Percentiles rank a stretch among this genome's conserved stretches.
Conservation (phyloP, 768 basidiomycete genomes). For the Tylopilus vinaceipallidus region DNA sequence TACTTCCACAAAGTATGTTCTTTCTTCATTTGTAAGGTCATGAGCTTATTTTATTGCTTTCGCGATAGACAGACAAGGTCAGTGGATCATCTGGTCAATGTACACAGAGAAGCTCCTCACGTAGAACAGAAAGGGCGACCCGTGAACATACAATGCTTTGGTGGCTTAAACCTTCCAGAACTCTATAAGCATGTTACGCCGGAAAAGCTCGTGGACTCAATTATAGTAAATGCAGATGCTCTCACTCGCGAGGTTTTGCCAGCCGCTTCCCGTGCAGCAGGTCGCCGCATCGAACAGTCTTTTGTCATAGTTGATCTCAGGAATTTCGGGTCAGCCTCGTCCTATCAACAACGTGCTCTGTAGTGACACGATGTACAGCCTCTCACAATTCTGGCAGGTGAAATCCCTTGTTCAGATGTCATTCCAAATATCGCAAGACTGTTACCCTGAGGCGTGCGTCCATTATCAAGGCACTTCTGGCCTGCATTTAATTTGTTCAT, state of each 20-base stretch:
- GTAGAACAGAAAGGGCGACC: constrained; percentile 61
- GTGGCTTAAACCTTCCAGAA: constrained; percentile 54
- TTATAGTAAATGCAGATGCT: constrained; percentile 65
- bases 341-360: neutral
- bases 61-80: constrained; percentile 65
- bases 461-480: neutral
- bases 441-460: constrained; percentile 71
- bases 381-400: constrained; percentile 75
- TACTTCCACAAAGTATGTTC: constrained; percentile 68
- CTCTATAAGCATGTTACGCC: constrained; percentile 58
- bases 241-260: constrained; percentile 67
- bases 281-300: constrained; percentile 45
- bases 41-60: neutral
- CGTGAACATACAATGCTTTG: constrained; percentile 64
- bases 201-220: constrained; percentile 58
- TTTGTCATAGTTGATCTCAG: constrained; percentile 71
- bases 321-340: constrained; percentile 56
- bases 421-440: constrained; percentile 77
- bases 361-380: constrained; percentile 33
- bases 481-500: neutral
- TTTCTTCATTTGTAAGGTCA: neutral
- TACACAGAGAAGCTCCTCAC: neutral
- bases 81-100: constrained; percentile 2
- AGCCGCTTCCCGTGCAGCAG: constrained; percentile 56
- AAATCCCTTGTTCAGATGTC: constrained; percentile 58